Percentiles rank a stretch among this genome's conserved stretches.
These are phyloP conservation scores for Cadophora gregata DNA, from an alignment of 2,329 filamentous ascomycete genomes.

Conservation along the genomic window DNA sequence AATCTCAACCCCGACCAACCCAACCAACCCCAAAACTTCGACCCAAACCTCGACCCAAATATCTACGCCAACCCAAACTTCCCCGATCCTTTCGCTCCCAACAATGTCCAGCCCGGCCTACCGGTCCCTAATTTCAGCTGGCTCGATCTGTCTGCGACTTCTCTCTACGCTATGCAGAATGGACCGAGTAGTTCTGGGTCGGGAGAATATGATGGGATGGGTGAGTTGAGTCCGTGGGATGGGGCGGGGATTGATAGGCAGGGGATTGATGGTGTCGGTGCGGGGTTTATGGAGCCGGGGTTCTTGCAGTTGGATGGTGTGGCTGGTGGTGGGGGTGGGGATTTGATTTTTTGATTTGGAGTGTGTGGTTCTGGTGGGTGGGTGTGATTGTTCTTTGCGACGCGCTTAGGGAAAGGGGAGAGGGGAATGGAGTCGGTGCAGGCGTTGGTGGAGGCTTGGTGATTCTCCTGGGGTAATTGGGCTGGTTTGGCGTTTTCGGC, in stretches of 20 bases:
- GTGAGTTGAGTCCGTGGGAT: slow-evolving; percentile 17
- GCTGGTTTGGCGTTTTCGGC: no score
- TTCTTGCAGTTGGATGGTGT: neutral
- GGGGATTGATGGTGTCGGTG: neutral
- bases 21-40: slow-evolving; percentile 11
- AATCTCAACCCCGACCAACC: neutral
- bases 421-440: no score
- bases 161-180: slow-evolving; percentile 43
- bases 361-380: no score
- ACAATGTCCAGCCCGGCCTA: neutral
- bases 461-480: no score
- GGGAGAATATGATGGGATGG: slow-evolving; percentile 12
- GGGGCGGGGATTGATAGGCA: slow-evolving; percentile 1
- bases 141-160: slow-evolving; percentile 42
- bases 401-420: no score
- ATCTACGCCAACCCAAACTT: neutral
- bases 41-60: slow-evolving; percentile 13
- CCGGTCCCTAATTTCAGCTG: slow-evolving; percentile 36
- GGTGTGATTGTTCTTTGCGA: no score
- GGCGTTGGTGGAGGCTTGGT: no score
- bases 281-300: neutral
- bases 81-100: neutral
- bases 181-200: slow-evolving; percentile 18
- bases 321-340: neutral
- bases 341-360: slow-evolving; percentile 7